These are phyloP conservation scores for Saitoella complicata DNA, from an alignment of 805 yeast genomes.

Conservation along the genomic window DNA sequence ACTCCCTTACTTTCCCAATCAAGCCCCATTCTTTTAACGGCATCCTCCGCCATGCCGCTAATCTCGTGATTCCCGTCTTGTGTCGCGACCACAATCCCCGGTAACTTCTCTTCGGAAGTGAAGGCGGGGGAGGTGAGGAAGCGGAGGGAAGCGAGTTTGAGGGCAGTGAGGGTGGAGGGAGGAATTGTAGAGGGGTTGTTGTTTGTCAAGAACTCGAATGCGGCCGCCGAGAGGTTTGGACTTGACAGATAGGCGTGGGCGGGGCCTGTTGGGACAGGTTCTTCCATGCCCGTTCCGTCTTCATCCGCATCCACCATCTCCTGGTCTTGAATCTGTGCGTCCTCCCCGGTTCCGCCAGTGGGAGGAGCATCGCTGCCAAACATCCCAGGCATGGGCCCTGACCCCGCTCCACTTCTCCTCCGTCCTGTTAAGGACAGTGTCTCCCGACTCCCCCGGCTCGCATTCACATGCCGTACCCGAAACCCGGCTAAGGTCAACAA, in stretches of 20 bases:
- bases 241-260: conserved; percentile 17
- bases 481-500: conserved; percentile 32
- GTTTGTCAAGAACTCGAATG: conserved; percentile 45
- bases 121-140: conserved; percentile 28
- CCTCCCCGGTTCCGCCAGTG: no score
- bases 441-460: no score
- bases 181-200: conserved; percentile 51
- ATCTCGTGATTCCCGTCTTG: conserved; percentile 42
- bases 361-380: no score
- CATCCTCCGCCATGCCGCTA: conserved; percentile 37
- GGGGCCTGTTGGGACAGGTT: no score
- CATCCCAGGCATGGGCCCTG: no score
- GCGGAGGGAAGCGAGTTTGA: conserved; percentile 28
- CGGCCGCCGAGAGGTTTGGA: conserved; percentile 49
- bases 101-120: conserved; percentile 23
- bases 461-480: not conserved
- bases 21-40: conserved; percentile 32
- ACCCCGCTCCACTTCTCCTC: no score
- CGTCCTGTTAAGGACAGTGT: no score
- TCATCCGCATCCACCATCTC: no score
- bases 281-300: no score
- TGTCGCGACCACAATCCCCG: conserved; percentile 47
- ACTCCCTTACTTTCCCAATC: conserved; percentile 36
- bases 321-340: no score
- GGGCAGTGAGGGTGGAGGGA: conserved; percentile 28